These are phyloP conservation scores for Bocquillonia castaneifolia DNA, from an alignment of 441 rosid species.

Conservation along the genomic window DNA sequence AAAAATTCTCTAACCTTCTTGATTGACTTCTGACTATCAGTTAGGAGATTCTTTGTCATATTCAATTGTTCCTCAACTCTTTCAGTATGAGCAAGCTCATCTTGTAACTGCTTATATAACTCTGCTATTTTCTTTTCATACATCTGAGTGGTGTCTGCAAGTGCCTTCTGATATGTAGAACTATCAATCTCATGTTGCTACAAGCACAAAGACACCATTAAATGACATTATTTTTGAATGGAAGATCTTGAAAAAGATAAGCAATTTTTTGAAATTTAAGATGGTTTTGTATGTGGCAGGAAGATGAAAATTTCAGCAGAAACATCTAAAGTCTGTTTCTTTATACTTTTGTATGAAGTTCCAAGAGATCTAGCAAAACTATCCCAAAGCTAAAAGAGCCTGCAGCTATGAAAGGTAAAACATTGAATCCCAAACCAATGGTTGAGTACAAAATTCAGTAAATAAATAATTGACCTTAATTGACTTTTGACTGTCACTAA, in stretches of 20 bases:
- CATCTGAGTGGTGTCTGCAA: constrained; percentile 69
- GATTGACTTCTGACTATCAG: constrained; percentile 51
- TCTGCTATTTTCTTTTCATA: constrained; percentile 73
- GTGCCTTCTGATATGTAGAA: constrained; percentile 60
- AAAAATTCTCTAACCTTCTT: constrained; percentile 49
- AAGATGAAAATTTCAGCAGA: constrained; percentile 9
- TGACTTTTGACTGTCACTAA: constrained; percentile 48
- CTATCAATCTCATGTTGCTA: constrained; percentile 62
- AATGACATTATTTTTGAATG: not conserved
- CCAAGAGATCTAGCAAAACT: not conserved
- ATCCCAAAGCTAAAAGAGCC: not conserved
- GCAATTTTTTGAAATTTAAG: not conserved
- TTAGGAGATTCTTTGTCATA: constrained; percentile 43
- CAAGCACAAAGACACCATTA: constrained; percentile 37
- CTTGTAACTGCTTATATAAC: constrained; percentile 50
- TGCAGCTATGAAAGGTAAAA: not conserved
- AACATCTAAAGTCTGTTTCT: not conserved
- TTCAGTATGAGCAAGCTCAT: constrained; percentile 41
- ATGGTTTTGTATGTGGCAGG: not conserved
- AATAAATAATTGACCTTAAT: constrained; percentile 48
- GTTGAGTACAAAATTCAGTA: constrained; percentile 8
- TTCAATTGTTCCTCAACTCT: constrained; percentile 46
- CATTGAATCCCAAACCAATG: not conserved
- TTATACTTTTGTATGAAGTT: not conserved
- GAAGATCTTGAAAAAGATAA: not conserved